These are phyloP conservation scores for Ustulina deusta DNA, from an alignment of 2,329 filamentous ascomycete genomes.

Conservation along the genomic window DNA sequence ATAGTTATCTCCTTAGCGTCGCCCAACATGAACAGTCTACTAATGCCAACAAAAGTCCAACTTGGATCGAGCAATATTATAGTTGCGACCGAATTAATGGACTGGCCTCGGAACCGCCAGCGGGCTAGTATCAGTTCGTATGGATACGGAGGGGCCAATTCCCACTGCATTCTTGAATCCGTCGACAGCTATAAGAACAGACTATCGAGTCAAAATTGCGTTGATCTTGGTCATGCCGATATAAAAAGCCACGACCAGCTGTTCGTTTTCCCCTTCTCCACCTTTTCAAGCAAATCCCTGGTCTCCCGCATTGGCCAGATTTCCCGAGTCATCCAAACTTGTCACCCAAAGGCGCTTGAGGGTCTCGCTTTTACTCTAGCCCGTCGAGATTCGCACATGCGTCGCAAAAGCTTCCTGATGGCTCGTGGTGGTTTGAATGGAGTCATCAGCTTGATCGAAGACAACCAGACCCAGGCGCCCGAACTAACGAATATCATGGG, in stretches of 20 bases:
- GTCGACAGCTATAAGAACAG: not conserved
- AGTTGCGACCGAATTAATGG: not conserved
- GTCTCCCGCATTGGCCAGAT: not conserved
- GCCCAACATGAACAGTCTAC: no score
- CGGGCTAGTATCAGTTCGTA: conserved; percentile 1
- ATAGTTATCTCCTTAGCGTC: no score
- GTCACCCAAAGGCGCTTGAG: not conserved
- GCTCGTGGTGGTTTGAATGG: no score
- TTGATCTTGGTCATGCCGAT: no score
- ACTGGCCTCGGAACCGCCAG: not conserved
- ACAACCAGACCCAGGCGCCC: conserved; percentile 21
- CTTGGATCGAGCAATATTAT: not conserved
- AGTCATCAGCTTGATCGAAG: no score
- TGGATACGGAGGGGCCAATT: conserved; percentile 6
- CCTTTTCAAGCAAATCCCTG: conserved; percentile 4
- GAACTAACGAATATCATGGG: no score
- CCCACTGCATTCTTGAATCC: conserved; percentile 16
- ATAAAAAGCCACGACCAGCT: no score
- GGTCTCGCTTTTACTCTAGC: not conserved
- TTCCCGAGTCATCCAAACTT: not conserved
- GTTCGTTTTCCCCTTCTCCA: conserved; percentile 9
- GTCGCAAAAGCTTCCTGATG: no score
- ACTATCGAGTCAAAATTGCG: no score
- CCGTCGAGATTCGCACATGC: not conserved
- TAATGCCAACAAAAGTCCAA: not conserved